Conservation (phyloP, 2,329 filamentous ascomycete species). For the Leptographium flavum region DNA sequence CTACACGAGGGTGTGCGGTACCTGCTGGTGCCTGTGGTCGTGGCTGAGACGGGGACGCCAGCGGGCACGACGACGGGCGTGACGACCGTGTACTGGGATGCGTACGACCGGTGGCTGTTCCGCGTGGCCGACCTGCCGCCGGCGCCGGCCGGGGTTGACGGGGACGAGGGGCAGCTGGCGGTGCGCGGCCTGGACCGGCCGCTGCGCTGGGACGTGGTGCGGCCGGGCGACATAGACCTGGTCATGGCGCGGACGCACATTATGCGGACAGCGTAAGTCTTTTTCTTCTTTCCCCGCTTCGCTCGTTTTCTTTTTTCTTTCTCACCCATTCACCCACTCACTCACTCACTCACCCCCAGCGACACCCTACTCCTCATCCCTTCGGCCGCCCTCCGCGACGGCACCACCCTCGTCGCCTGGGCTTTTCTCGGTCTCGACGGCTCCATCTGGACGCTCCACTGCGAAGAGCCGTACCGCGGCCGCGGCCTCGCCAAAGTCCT, state of each 20-base stretch:
- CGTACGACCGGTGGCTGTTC: conserved; percentile 46
- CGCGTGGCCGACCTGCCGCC: conserved; percentile 28
- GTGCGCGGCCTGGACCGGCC: conserved; percentile 18
- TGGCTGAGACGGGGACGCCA: neutral
- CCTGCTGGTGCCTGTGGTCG: conserved; percentile 11
- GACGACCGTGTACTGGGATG: conserved; percentile 18
- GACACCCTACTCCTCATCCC: conserved; percentile 29
- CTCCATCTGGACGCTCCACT: conserved; percentile 46
- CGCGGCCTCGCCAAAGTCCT: conserved; percentile 49
- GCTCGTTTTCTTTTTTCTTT: neutral
- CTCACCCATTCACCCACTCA: conserved; percentile 15
- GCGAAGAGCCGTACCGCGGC: conserved; percentile 44
- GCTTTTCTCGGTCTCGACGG: conserved; percentile 47
- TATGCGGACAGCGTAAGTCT: conserved; percentile 36
- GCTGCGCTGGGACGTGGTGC: conserved; percentile 40
- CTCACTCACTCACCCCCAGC: conserved; percentile 14
- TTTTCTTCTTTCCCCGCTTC: neutral
- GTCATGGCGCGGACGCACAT: conserved; percentile 42
- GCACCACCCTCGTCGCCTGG: conserved; percentile 43
- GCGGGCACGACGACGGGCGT: conserved; percentile 8
- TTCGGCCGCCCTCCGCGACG: conserved; percentile 30
- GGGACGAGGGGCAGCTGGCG: conserved; percentile 1
- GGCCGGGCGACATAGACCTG: conserved; percentile 37
- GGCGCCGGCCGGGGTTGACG: neutral
- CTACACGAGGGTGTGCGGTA: conserved; percentile 23